These are phyloP conservation scores for Gorgonomyces haynaldii DNA, from an alignment of 192 early-diverging fungal genomes.

Conservation along the genomic window DNA sequence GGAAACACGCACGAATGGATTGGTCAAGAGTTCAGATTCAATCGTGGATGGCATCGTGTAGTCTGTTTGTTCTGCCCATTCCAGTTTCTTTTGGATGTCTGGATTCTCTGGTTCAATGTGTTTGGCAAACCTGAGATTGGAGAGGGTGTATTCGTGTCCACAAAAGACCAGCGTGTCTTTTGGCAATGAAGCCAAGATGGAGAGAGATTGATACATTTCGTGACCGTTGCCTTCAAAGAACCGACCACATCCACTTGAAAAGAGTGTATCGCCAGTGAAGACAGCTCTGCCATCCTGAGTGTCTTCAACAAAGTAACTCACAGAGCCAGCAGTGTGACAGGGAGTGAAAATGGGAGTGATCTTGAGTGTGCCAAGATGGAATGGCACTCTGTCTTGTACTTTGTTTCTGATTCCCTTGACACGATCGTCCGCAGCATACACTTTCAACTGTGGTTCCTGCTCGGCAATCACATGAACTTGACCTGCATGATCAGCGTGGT, in stretches of 20 bases:
- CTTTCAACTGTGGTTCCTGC: slow-evolving; percentile 38
- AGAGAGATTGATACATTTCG: slow-evolving; percentile 76
- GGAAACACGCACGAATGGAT: slow-evolving; percentile 82
- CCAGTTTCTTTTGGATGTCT: slow-evolving; percentile 52
- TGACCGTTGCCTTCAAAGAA: slow-evolving; percentile 86
- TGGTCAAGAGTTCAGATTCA: slow-evolving; percentile 71
- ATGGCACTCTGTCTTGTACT: slow-evolving; percentile 59
- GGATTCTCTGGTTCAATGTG: slow-evolving; percentile 68
- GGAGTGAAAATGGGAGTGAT: slow-evolving; percentile 64
- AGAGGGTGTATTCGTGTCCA: slow-evolving; percentile 85
- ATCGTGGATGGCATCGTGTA: slow-evolving; percentile 81
- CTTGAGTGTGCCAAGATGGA: slow-evolving; percentile 57
- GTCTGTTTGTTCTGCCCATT: slow-evolving; percentile 32
- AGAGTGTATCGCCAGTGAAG: slow-evolving; percentile 84
- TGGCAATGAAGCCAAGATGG: slow-evolving; percentile 49
- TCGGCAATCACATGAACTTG: slow-evolving; percentile 55
- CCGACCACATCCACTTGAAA: slow-evolving; percentile 56
- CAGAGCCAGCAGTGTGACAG: slow-evolving; percentile 79
- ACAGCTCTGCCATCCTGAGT: slow-evolving; percentile 50
- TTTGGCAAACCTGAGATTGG: slow-evolving; percentile 59
- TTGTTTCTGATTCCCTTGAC: slow-evolving; percentile 67
- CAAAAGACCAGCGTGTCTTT: slow-evolving; percentile 38
- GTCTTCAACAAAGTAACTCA: slow-evolving; percentile 71
- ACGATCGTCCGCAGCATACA: slow-evolving; percentile 80
- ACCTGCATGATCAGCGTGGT: slow-evolving; percentile 81